Evolutionary conservation across 108 stramenopile species (phyloP).

Genomic region (Cyclostephanos invisitatus): DNA sequence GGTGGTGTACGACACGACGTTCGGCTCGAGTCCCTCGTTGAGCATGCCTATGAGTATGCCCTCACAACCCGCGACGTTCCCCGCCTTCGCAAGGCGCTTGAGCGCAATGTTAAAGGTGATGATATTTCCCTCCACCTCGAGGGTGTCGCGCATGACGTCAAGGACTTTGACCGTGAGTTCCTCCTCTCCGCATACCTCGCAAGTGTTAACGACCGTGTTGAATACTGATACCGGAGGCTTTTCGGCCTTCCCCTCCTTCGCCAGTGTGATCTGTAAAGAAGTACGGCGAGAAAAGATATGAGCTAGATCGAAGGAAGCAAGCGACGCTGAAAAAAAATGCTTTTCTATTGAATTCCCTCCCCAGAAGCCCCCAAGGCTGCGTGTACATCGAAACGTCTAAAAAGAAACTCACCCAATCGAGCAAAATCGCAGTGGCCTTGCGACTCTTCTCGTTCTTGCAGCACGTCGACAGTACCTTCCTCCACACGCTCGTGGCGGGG

Average conservation of each 20-base stretch:
- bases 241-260: constrained; percentile 65
- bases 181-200: constrained; percentile 88
- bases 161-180: constrained; percentile 81
- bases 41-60: constrained; percentile 90
- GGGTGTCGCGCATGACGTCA: constrained; percentile 81
- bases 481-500: constrained; percentile 73
- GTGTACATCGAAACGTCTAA: too few relatives aligned
- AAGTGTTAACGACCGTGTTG: constrained; percentile 87
- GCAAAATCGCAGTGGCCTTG: constrained; percentile 76
- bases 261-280: constrained; percentile 49
- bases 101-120: constrained; percentile 91
- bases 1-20: constrained; percentile 89
- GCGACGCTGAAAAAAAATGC: too few relatives aligned
- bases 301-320: neutral
- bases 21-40: constrained; percentile 75
- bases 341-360: too few relatives aligned
- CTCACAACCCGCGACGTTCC: constrained; percentile 72
- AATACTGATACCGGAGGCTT: constrained; percentile 81
- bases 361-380: too few relatives aligned
- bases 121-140: constrained; percentile 85
- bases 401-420: constrained; percentile 83
- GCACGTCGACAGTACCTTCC: constrained; percentile 72
- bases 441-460: constrained; percentile 81
- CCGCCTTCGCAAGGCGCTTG: constrained; percentile 83
- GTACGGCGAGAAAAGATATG: neutral